Base-by-base conservation (phyloP, 768 basidiomycete species). In the Imleria badia region DNA sequence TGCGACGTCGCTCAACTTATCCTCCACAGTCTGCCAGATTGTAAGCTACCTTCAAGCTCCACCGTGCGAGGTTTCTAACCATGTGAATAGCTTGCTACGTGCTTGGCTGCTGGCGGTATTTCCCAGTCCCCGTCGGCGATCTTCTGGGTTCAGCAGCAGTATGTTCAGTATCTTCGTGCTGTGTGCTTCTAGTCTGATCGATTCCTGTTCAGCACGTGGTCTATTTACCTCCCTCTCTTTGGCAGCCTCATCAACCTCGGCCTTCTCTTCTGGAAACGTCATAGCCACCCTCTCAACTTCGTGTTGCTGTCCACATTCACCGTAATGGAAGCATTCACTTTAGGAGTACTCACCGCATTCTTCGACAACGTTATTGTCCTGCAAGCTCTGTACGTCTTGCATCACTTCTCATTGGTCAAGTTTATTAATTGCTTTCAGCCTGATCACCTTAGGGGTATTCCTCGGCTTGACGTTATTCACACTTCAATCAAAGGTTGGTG, bases 381-480 rank as follows among this genome's bases (percentile, higher is more conserved):
- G 35, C 92, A 97, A 71, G 96, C 96, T 1, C 69, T 98, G 82
- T 91, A 67, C 67, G 87, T 72, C 50, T 36, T 42, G 9, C 52
- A 30, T 29, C 40, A 30, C 30, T 35, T 14, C 42, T 31, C 19
- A 44, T 29, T 38, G 20, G 45, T 44, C 31, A 13, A 5, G 45
- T 42, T 38, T 29, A 51, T 52, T 62, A 31, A 64, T 63, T 34
- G 50, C 39, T 41, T 38, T 33, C 68, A 87, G 88, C 49, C 72
- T 96, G 48, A 93, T 98, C 64, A 97, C 95, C 1, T 75, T 91
- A 3, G 94, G 94, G 14, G 87, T 98, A 42, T 98, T 99, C 81
- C 72, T 93, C 38, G 97, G 95, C 7, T 74, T 99, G 58, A 98
- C 95, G 0, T 71, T 98, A 48, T 98, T 97, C 77, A 98, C 97